phyloP scores from a whole-genome alignment of 371 early-diverging fungal genomes.

The Lichtheimia ornata region DNA sequence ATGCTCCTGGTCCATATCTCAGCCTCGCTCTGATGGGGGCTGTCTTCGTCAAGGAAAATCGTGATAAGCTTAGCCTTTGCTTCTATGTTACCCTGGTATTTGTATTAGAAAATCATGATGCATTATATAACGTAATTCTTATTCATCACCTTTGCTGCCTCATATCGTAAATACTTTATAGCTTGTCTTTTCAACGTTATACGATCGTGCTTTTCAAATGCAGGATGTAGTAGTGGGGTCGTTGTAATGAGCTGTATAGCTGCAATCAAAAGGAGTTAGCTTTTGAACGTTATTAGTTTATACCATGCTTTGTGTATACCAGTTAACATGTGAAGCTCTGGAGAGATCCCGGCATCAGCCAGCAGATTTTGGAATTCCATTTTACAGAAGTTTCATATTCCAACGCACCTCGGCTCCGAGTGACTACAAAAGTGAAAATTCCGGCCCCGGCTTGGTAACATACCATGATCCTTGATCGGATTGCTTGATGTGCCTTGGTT shows the following conservation, averaged over 20 bases:
- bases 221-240: neutral
- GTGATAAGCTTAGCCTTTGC: conserved; percentile 50
- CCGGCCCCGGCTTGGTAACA: too few species aligned
- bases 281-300: too few species aligned
- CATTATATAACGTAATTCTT: neutral
- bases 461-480: too few species aligned
- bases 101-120: neutral
- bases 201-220: neutral
- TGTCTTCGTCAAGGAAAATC: conserved; percentile 20
- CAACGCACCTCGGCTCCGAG: too few species aligned
- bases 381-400: too few species aligned
- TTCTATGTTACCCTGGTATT: conserved; percentile 42
- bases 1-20: conserved; percentile 47
- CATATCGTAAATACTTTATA: conserved; percentile 22
- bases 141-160: conserved; percentile 35
- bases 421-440: too few species aligned
- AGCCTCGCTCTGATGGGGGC: conserved; percentile 27
- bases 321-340: too few species aligned
- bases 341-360: too few species aligned
- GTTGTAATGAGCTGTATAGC: conserved; percentile 15
- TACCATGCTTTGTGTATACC: too few species aligned
- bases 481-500: too few species aligned
- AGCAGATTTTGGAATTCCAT: too few species aligned
- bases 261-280: neutral
- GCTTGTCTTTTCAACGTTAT: conserved; percentile 4